Evolutionary conservation across 495 filamentous ascomycete species (phyloP), one percentile per base, ranked within the genome.

Genomic region (Xylaria nigripes): DNA sequence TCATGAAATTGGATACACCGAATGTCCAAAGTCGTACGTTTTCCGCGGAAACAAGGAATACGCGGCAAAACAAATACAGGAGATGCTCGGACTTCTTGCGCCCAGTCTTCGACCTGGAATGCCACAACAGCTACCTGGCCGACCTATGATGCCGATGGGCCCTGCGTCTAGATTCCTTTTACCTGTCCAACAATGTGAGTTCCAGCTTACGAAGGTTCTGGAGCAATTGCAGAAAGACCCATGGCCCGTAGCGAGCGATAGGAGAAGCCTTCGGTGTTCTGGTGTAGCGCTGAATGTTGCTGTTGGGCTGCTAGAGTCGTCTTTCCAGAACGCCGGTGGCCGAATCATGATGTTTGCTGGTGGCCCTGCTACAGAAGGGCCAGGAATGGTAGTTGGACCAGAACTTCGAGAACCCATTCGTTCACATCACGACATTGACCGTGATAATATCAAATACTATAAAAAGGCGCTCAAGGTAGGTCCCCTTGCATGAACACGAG

Each of bases 1-100:
- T 22, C 94, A 99, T 64, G 94, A 99, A 73, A 86, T 99, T 63
- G 94, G 94, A 51, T 99, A 99, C 68, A 90, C 86, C 30, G 93
- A 96, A 68, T 97, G 94, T 65, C 88, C 93, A 55, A 99, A 99
- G 72, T 96, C 94, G n/a, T 99, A 96, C 64, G 94, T 99, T 18
- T 99, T 99, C 78, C 81, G 94, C 23, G 94, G 94, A 43, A 95
- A 83, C 78, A 99, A 97, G 75, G 94, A 99, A 61, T 99, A 99
- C 69, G 77, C 82, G 21, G 86, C 90, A 48, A 97, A 97, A 70
- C 90, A 97, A 66, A 91, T 99, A 13, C 93, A 97, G 68, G 94
- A 99, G 66, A 99, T 99, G 94, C 83, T 99, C 19, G 94, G 91
- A 19, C 78, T 95, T 41, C 70, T 83, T 24, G 73, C 80, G 15